Conservation (phyloP, 129 eudicot genomes). For the Deinandra increscens region DNA sequence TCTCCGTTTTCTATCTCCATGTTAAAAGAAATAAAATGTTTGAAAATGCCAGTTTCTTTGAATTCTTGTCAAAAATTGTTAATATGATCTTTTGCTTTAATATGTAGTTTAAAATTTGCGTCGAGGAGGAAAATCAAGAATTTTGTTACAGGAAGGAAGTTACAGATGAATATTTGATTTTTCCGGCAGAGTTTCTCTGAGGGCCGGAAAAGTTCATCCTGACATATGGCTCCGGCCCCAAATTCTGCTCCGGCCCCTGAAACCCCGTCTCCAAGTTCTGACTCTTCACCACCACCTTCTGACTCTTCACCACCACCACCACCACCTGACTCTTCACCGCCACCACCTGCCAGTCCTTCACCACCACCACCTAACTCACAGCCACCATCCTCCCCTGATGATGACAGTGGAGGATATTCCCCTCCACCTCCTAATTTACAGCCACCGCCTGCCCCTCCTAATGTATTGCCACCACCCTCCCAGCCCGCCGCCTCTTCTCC, state of each 20-base stretch:
- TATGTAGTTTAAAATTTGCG: conserved; percentile 9
- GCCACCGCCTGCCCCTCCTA: background rate
- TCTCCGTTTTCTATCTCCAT: conserved; percentile 7
- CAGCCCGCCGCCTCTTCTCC: conserved; percentile 7
- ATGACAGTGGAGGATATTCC: no score
- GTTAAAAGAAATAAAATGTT: background rate
- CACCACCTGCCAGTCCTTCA: conserved; percentile 29
- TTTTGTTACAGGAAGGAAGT: conserved; percentile 31
- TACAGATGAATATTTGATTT: conserved; percentile 39
- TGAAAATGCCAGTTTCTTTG: background rate
- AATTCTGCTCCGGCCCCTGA: conserved; percentile 41
- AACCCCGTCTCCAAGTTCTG: conserved; percentile 20
- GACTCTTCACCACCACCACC: conserved; percentile 24
- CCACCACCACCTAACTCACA: conserved; percentile 27
- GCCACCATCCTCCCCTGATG: conserved; percentile 17
- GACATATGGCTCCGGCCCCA: conserved; percentile 46
- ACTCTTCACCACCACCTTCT: conserved; percentile 25
- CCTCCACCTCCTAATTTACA: conserved; percentile 13
- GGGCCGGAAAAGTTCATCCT: conserved; percentile 45
- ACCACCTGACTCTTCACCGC: conserved; percentile 16
- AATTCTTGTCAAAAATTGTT: background rate
- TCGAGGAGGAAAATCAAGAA: conserved; percentile 13
- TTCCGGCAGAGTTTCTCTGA: conserved; percentile 28
- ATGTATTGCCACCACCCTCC: background rate
- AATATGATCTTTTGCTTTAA: background rate